A percentile compares a stretch with the other conserved stretches of the same genome.
Conservation (phyloP, 2,329 filamentous ascomycete species). For the Botrytis fragariae region DNA sequence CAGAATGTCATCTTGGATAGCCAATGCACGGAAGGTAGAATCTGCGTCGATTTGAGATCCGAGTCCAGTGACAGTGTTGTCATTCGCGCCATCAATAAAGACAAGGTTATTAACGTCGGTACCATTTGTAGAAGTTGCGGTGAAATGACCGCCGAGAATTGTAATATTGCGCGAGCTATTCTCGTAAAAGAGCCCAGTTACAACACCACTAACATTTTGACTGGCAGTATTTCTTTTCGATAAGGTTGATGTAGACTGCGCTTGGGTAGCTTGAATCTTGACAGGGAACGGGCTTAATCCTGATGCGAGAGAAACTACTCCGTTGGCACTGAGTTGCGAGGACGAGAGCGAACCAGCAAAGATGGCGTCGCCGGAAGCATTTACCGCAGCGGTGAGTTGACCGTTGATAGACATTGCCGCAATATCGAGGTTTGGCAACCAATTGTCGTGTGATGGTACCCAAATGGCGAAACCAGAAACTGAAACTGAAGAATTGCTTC, state of each 20-base stretch:
- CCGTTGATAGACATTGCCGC: constrained; percentile 68
- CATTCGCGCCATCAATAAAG: constrained; percentile 75
- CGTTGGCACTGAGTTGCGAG: constrained; percentile 68
- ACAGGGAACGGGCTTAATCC: constrained; percentile 57
- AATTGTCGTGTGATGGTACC: constrained; percentile 82
- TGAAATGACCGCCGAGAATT: constrained; percentile 84
- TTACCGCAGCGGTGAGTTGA: constrained; percentile 67
- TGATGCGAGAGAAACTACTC: constrained; percentile 62
- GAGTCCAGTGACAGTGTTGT: constrained; percentile 66
- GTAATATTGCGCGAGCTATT: constrained; percentile 73
- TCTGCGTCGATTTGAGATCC: constrained; percentile 62
- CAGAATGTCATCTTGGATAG: constrained; percentile 63
- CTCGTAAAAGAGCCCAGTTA: constrained; percentile 75
- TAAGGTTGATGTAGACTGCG: constrained; percentile 41
- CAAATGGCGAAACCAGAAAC: constrained; percentile 83
- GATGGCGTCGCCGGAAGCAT: constrained; percentile 60
- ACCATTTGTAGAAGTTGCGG: constrained; percentile 64
- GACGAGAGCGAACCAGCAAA: constrained; percentile 84
- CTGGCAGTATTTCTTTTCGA: constrained; percentile 47
- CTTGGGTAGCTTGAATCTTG: constrained; percentile 47
- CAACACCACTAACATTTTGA: constrained; percentile 62
- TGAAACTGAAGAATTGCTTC: constrained; percentile 55
- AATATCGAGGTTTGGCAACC: constrained; percentile 76
- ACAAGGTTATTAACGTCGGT: constrained; percentile 74
- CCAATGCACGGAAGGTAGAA: constrained; percentile 74